phyloP scores from a whole-genome alignment of 352 stramenopile genomes.

The Phytopythium ostracodes region DNA sequence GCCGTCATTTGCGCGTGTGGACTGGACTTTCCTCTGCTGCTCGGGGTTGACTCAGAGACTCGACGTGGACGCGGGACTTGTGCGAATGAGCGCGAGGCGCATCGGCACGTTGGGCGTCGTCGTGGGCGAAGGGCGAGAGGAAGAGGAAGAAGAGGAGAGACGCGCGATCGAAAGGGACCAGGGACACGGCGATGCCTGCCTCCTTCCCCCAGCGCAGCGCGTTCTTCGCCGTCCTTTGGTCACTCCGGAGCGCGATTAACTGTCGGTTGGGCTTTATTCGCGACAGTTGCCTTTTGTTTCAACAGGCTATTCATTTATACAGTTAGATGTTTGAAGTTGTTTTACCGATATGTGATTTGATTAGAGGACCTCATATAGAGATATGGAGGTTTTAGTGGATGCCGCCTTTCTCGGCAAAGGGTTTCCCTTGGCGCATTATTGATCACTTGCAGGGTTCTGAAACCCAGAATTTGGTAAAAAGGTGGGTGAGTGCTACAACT shows the following conservation, averaged over 20 bases:
- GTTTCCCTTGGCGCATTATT: too few species aligned
- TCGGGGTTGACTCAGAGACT: neutral
- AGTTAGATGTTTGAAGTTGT: neutral
- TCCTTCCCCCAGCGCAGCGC: too few species aligned
- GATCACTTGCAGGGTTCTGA: too few species aligned
- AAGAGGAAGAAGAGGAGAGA: neutral
- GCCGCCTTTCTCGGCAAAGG: neutral
- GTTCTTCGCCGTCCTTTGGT: neutral
- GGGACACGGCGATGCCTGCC: neutral
- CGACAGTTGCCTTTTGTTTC: neutral
- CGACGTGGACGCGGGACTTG: neutral
- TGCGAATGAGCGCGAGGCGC: neutral
- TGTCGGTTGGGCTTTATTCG: neutral
- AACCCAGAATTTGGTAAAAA: too few species aligned
- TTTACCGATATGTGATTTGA: neutral
- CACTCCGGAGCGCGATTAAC: neutral
- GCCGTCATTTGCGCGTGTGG: neutral
- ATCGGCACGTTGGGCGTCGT: neutral
- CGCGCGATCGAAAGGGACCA: neutral
- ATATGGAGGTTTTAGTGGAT: neutral
- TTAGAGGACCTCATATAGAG: neutral
- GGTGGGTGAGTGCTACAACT: too few species aligned
- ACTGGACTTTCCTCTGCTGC: neutral
- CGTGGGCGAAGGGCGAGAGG: neutral
- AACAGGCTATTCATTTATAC: neutral